Percentiles rank a stretch among this genome's conserved stretches.
These are phyloP conservation scores for Papiliotrema laurentii DNA, from an alignment of 1,284 basidiomycete genomes.

Conservation along the genomic window DNA sequence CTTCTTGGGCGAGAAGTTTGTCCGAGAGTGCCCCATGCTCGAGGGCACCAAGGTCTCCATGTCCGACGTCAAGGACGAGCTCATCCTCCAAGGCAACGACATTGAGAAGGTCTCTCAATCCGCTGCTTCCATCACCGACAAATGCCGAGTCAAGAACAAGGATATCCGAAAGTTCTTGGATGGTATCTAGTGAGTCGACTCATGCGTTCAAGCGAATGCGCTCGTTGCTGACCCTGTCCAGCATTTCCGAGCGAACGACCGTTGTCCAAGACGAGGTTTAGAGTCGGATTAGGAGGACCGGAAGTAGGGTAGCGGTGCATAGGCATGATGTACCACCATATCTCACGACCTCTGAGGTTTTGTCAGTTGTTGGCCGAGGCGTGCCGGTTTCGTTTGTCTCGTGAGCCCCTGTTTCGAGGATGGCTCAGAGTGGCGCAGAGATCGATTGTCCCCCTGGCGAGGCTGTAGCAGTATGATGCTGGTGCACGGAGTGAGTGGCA, in stretches of 20 bases:
- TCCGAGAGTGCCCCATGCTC: constrained; percentile 89
- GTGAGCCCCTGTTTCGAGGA: no score
- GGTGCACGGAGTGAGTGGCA: no score
- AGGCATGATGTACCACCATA: constrained; percentile 6
- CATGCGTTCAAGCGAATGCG: not conserved
- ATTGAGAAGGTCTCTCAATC: constrained; percentile 94
- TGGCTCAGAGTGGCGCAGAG: no score
- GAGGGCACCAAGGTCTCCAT: constrained; percentile 81
- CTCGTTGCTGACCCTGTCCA: constrained; percentile 50
- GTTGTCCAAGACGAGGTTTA: constrained; percentile 21
- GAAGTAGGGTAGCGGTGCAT: not conserved
- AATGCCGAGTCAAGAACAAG: constrained; percentile 94
- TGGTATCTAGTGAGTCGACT: constrained; percentile 58
- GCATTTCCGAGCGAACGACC: constrained; percentile 50
- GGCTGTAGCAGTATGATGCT: no score
- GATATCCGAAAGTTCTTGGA: constrained; percentile 78
- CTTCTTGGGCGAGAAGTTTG: constrained; percentile 75
- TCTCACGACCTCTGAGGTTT: not conserved
- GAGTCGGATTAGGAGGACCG: not conserved
- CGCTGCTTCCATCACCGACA: constrained; percentile 90
- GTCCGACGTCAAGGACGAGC: constrained; percentile 94
- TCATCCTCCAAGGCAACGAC: constrained; percentile 89
- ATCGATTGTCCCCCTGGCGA: no score
- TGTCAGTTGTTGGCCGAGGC: not conserved
- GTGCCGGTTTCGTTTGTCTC: no score